Evolutionary conservation across 2,329 filamentous ascomycete genomes (phyloP).

Genomic region (Colletotrichum cereale): DNA sequence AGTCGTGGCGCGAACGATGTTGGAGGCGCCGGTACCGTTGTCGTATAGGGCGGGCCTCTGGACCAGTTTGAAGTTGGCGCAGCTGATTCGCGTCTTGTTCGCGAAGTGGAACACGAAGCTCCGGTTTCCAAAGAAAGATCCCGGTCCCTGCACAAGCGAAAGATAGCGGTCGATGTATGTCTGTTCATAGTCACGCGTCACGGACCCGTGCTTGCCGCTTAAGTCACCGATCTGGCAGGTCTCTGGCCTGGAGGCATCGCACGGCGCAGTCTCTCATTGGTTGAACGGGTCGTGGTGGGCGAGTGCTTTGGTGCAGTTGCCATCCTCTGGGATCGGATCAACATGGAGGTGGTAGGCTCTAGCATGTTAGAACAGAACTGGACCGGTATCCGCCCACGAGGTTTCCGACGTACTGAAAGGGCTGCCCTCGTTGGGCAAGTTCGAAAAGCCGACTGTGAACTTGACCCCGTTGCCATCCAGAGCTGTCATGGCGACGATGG

Average conservation of each 20-base stretch:
- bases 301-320: slow-evolving; percentile 78
- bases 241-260: slow-evolving; percentile 67
- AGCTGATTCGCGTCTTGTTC: too few species aligned
- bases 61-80: too few species aligned
- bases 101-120: slow-evolving; percentile 73
- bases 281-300: slow-evolving; percentile 79
- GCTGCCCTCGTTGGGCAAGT: too few species aligned
- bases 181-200: slow-evolving; percentile 55
- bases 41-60: slow-evolving; percentile 36
- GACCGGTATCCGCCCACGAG: not conserved
- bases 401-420: slow-evolving; percentile 56
- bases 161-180: slow-evolving; percentile 69
- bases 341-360: slow-evolving; percentile 81
- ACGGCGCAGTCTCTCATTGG: slow-evolving; percentile 72
- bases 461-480: slow-evolving; percentile 66
- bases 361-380: slow-evolving; percentile 28
- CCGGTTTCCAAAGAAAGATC: slow-evolving; percentile 73
- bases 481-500: slow-evolving; percentile 59
- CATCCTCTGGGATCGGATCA: slow-evolving; percentile 70
- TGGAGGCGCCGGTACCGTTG: slow-evolving; percentile 29
- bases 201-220: slow-evolving; percentile 78
- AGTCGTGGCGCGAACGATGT: not conserved
- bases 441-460: slow-evolving; percentile 67
- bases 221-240: slow-evolving; percentile 84
- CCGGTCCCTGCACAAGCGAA: slow-evolving; percentile 62